A percentile compares a stretch with the other conserved stretches of the same genome.
Evolutionary conservation across 2,329 filamentous ascomycete species (phyloP).

Genomic region (Epichloe festucae): DNA sequence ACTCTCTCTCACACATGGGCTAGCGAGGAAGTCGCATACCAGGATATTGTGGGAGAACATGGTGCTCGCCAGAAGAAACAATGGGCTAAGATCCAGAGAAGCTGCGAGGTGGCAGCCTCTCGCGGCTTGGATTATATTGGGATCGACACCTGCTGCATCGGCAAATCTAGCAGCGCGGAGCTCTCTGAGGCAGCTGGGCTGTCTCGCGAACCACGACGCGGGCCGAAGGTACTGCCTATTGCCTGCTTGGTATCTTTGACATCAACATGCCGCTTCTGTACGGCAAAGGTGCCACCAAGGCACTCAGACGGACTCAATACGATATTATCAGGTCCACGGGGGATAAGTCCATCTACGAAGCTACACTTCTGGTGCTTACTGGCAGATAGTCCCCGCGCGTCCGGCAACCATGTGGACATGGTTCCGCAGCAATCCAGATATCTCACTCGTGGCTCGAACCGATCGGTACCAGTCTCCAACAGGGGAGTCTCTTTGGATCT

Average conservation of each 20-base stretch:
- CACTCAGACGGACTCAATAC: conserved; percentile 12
- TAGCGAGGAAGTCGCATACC: neutral
- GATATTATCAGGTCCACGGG: neutral
- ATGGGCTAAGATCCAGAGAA: conserved; percentile 6
- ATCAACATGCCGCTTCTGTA: conserved; percentile 23
- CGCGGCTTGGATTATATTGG: neutral
- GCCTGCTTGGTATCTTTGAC: conserved; percentile 19
- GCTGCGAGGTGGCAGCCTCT: conserved; percentile 5
- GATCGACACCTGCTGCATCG: neutral
- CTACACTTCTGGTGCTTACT: neutral
- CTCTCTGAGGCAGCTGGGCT: too few species aligned
- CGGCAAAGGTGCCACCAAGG: conserved; percentile 17
- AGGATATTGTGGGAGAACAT: conserved; percentile 1
- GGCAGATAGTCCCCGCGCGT: neutral
- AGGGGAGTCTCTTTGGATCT: conserved; percentile 1
- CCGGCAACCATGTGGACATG: neutral
- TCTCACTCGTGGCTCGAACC: neutral
- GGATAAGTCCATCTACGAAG: neutral
- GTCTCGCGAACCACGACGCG: too few species aligned
- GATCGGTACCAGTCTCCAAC: neutral
- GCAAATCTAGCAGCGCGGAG: conserved; percentile 5
- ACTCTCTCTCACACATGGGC: neutral
- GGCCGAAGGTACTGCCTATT: conserved; percentile 7
- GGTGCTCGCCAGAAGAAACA: conserved; percentile 1
- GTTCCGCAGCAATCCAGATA: neutral